Conservation (phyloP, 108 stramenopile species). For the Thalassiosira profunda region DNA sequence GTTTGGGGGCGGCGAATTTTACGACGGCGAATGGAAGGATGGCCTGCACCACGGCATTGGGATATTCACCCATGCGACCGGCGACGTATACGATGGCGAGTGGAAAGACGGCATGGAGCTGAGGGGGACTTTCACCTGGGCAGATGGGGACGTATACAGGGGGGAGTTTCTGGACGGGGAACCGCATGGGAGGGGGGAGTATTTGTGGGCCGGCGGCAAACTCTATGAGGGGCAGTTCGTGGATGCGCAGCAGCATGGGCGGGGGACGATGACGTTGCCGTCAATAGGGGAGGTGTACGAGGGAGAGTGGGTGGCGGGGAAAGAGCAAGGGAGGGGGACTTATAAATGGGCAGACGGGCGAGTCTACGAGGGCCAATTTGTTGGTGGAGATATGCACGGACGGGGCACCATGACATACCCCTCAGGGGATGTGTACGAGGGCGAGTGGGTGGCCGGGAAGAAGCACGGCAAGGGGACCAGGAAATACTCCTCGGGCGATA, state of each 20-base stretch:
- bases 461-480: conserved; percentile 88
- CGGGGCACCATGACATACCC: conserved; percentile 84
- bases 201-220: neutral
- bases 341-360: conserved; percentile 82
- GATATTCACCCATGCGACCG: conserved; percentile 34
- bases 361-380: conserved; percentile 91
- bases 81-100: conserved; percentile 60
- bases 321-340: conserved; percentile 87
- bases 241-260: conserved; percentile 21
- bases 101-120: conserved; percentile 55
- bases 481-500: conserved; percentile 80
- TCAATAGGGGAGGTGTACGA: conserved; percentile 95
- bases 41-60: conserved; percentile 53
- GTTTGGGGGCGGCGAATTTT: conserved; percentile 69
- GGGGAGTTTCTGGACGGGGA: neutral
- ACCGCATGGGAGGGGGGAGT: neutral
- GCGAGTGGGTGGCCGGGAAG: conserved; percentile 84
- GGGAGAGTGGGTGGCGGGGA: conserved; percentile 86
- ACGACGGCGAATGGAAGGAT: conserved; percentile 64
- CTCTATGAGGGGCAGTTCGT: conserved; percentile 18
- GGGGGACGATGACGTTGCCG: no score
- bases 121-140: conserved; percentile 49
- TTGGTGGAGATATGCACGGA: conserved; percentile 91
- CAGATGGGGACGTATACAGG: conserved; percentile 13
- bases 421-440: conserved; percentile 93